phyloP scores from a whole-genome alignment of 768 basidiomycete genomes.

The Pulveroboletus ravenelii region DNA sequence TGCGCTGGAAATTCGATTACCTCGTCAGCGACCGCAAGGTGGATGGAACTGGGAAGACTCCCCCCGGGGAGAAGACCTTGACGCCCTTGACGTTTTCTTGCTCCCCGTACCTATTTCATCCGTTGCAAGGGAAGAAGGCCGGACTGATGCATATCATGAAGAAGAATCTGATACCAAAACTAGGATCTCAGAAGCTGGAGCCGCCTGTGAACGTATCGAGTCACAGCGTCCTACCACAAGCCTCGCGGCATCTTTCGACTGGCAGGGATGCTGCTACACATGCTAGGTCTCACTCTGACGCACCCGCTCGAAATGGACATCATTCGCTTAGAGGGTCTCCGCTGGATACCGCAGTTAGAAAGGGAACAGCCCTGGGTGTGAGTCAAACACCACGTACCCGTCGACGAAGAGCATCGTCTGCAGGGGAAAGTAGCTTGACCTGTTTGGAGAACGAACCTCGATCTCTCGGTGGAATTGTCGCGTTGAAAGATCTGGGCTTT shows the following conservation, averaged over 20 bases:
- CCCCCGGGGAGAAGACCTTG: conserved; percentile 65
- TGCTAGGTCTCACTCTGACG: conserved; percentile 22
- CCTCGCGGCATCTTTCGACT: conserved; percentile 1
- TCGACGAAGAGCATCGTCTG: conserved; percentile 45
- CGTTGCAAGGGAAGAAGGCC: conserved; percentile 60
- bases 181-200: conserved; percentile 57
- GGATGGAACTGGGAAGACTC: conserved; percentile 40
- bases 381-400: conserved; percentile 19
- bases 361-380: background rate
- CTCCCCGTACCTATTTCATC: conserved; percentile 57
- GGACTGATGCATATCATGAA: conserved; percentile 66
- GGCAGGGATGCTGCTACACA: conserved; percentile 8
- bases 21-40: conserved; percentile 57
- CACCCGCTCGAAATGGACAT: conserved; percentile 13
- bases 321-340: conserved; percentile 13
- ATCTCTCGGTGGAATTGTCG: background rate
- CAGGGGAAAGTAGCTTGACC: conserved; percentile 33
- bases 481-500: background rate
- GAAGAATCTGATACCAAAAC: conserved; percentile 64
- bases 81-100: conserved; percentile 75
- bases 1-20: conserved; percentile 80
- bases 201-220: conserved; percentile 31
- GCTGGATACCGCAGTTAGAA: background rate
- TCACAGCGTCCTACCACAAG: background rate
- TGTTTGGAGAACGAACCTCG: background rate